These are phyloP conservation scores for Sporothrix pseudoabietina DNA, from an alignment of 2,329 filamentous ascomycete genomes.

Conservation along the genomic window DNA sequence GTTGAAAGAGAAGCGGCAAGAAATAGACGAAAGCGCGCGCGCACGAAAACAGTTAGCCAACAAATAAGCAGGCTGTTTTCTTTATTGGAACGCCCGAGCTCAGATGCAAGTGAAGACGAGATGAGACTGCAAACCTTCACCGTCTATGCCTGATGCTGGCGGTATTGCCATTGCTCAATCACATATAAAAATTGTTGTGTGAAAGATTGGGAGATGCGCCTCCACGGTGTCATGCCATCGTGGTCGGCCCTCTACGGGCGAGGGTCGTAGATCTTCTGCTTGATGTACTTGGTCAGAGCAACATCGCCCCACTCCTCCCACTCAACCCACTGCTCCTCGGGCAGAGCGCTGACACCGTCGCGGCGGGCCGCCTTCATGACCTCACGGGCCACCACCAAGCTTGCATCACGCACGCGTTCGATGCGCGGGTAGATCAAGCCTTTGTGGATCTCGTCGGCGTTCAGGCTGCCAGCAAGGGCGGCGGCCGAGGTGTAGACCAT, in stretches of 20 bases:
- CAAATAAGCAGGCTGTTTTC: background rate
- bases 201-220: background rate
- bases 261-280: conserved; percentile 64
- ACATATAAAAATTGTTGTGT: background rate
- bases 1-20: background rate
- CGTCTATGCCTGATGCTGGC: background rate
- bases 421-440: conserved; percentile 91
- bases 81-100: conserved; percentile 5
- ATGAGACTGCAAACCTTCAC: background rate
- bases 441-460: conserved; percentile 75
- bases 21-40: background rate
- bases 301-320: conserved; percentile 73
- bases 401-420: conserved; percentile 88
- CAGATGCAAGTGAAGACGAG: background rate
- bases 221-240: background rate
- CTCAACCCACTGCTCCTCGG: conserved; percentile 69
- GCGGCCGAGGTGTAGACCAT: conserved; percentile 97
- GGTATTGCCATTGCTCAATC: background rate
- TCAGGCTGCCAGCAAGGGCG: conserved; percentile 76
- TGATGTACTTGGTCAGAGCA: conserved; percentile 61
- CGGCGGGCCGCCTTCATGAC: conserved; percentile 90
- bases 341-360: conserved; percentile 71
- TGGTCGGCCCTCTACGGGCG: background rate
- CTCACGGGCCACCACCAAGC: conserved; percentile 80
- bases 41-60: background rate